A percentile compares a stretch with the other conserved stretches of the same genome.
Conservation (phyloP, 139 green algal species). For the Edaphochlamys debaryana region DNA sequence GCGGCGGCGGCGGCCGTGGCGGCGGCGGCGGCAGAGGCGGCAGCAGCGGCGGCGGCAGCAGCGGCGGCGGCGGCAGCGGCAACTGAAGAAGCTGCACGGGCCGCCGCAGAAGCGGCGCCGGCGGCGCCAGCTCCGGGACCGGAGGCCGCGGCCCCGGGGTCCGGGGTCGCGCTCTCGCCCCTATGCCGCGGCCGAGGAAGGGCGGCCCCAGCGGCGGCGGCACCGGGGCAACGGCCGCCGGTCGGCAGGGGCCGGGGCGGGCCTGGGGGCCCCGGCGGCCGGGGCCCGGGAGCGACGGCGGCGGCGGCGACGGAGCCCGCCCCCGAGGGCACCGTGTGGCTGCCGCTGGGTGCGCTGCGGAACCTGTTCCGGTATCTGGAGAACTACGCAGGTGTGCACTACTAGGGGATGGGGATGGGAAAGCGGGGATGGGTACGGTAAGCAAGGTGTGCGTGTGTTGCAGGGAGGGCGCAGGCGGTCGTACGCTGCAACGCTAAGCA, state of each 20-base stretch:
- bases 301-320: neutral
- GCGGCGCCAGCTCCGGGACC: neutral
- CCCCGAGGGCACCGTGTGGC: conserved; percentile 3
- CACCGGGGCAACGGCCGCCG: too few species aligned
- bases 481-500: neutral
- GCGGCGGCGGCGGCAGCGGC: neutral
- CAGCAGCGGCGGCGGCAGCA: neutral
- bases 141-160: neutral
- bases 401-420: too few species aligned
- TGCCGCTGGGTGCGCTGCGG: conserved; percentile 10
- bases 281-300: neutral
- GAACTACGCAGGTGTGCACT: conserved; percentile 42
- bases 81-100: neutral
- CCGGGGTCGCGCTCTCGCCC: neutral
- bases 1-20: conserved; percentile 36
- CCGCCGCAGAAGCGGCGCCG: neutral
- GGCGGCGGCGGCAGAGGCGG: conserved; percentile 40
- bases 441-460: too few species aligned
- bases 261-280: neutral
- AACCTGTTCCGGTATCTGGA: conserved; percentile 31
- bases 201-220: neutral
- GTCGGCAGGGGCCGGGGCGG: neutral
- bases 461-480: too few species aligned
- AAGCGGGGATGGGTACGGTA: too few species aligned
- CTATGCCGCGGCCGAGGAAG: neutral